Percentiles rank a stretch among this genome's conserved stretches.
These are phyloP conservation scores for Kwoniella bestiolae DNA, from an alignment of 768 basidiomycete species.

Conservation along the genomic window DNA sequence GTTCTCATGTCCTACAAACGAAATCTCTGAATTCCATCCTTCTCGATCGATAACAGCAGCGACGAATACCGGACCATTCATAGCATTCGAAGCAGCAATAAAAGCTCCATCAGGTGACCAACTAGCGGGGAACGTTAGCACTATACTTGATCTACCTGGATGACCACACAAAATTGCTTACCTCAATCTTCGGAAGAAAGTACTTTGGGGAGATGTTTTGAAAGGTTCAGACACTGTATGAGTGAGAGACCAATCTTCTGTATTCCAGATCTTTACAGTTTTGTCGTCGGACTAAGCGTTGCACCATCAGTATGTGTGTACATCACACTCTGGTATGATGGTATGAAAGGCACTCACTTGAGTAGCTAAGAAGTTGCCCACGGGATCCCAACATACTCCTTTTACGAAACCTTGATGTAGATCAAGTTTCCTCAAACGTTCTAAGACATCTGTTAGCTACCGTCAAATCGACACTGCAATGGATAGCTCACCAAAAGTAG, in stretches of 20 bases:
- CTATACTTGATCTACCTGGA: too few relatives aligned
- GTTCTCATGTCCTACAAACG: constrained; percentile 94
- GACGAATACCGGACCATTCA: constrained; percentile 96
- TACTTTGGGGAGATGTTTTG: constrained; percentile 88
- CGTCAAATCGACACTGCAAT: background rate
- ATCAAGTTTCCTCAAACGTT: constrained; percentile 79
- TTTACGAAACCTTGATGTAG: constrained; percentile 96
- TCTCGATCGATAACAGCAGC: constrained; percentile 90
- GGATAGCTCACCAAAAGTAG: constrained; percentile 72
- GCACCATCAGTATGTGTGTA: too few relatives aligned
- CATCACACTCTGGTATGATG: too few relatives aligned
- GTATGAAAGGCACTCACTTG: constrained; percentile 60
- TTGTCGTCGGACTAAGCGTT: constrained; percentile 94
- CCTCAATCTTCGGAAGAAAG: constrained; percentile 91
- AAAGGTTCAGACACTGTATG: constrained; percentile 87
- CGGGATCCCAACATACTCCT: constrained; percentile 98
- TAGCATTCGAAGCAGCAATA: constrained; percentile 95
- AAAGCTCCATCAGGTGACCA: constrained; percentile 99
- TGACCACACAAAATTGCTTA: constrained; percentile 57
- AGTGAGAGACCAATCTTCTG: constrained; percentile 85
- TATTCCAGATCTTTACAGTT: constrained; percentile 95
- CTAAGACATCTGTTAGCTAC: constrained; percentile 60
- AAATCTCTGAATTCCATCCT: constrained; percentile 84
- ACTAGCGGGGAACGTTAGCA: constrained; percentile 59
- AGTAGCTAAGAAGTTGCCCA: constrained; percentile 96